Conservation (phyloP, 495 filamentous ascomycete genomes). For the Aspergillus bertholletiae region DNA sequence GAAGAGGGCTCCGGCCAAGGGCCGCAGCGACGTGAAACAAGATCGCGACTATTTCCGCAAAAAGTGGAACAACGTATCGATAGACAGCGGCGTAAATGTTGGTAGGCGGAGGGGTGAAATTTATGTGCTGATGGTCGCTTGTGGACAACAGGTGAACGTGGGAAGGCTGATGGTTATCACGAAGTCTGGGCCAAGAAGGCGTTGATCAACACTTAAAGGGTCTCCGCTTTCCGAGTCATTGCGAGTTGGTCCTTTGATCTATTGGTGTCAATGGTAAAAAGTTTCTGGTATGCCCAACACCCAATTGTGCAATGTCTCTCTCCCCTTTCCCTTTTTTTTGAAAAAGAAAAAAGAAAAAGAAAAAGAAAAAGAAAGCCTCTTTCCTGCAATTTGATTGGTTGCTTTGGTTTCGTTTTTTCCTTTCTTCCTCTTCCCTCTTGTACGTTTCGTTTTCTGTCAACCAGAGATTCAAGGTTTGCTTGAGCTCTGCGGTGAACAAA, state of each 20-base stretch:
- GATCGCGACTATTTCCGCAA: background rate
- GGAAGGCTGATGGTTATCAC: slow-evolving; percentile 20
- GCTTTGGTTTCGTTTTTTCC: background rate
- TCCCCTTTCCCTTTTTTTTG: background rate
- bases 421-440: background rate
- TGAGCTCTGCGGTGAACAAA: slow-evolving; percentile 11
- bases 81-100: background rate
- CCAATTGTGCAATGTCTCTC: background rate
- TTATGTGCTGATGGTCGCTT: slow-evolving; percentile 14
- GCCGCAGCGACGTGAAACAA: slow-evolving; percentile 17
- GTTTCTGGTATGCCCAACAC: slow-evolving; percentile 1
- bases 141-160: slow-evolving; percentile 30
- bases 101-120: slow-evolving; percentile 6
- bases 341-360: too few species aligned
- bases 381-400: background rate
- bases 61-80: background rate
- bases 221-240: slow-evolving; percentile 24
- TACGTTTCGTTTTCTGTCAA: background rate
- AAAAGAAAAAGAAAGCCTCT: too few species aligned
- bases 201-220: slow-evolving; percentile 36
- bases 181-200: slow-evolving; percentile 25
- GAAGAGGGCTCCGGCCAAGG: slow-evolving; percentile 15
- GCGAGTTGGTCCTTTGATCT: slow-evolving; percentile 23
- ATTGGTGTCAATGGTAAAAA: slow-evolving; percentile 7
- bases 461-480: slow-evolving; percentile 28